Conservation (phyloP, 2,329 filamentous ascomycete genomes). For the Nigrograna mackinnonii region DNA sequence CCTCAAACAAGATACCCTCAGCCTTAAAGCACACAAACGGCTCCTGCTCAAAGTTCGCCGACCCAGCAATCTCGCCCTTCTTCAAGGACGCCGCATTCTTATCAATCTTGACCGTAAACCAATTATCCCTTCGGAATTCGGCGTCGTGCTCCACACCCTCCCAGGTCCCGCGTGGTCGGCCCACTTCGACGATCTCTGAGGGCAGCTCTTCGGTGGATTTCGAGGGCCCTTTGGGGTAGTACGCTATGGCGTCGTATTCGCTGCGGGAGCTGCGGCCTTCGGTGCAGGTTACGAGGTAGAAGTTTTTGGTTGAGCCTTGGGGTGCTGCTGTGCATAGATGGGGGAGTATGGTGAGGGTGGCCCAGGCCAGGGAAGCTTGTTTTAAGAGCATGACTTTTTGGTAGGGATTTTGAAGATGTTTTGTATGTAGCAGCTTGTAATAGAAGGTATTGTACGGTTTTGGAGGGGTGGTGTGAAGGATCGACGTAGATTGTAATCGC, state of each 20-base stretch:
- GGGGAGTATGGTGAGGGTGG: neutral
- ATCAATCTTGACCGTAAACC: constrained; percentile 3
- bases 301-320: constrained; percentile 5
- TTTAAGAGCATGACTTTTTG: neutral
- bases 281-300: constrained; percentile 8
- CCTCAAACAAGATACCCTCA: constrained; percentile 1
- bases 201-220: neutral
- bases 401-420: neutral
- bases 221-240: constrained; percentile 3
- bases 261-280: neutral
- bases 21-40: constrained; percentile 7
- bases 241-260: constrained; percentile 7
- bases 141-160: constrained; percentile 4
- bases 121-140: constrained; percentile 2
- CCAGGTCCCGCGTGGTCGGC: neutral
- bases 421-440: neutral
- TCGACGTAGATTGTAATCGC: neutral
- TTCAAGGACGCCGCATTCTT: constrained; percentile 2
- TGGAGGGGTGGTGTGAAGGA: too few relatives aligned
- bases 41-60: constrained; percentile 5
- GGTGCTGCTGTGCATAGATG: neutral
- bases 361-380: neutral
- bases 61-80: constrained; percentile 4
- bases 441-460: neutral
- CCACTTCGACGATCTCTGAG: neutral